Percentiles rank a stretch among this genome's conserved stretches.
These are phyloP conservation scores for Pestalotiopsis sp. DNA, from an alignment of 2,329 filamentous ascomycete species.

Conservation along the genomic window DNA sequence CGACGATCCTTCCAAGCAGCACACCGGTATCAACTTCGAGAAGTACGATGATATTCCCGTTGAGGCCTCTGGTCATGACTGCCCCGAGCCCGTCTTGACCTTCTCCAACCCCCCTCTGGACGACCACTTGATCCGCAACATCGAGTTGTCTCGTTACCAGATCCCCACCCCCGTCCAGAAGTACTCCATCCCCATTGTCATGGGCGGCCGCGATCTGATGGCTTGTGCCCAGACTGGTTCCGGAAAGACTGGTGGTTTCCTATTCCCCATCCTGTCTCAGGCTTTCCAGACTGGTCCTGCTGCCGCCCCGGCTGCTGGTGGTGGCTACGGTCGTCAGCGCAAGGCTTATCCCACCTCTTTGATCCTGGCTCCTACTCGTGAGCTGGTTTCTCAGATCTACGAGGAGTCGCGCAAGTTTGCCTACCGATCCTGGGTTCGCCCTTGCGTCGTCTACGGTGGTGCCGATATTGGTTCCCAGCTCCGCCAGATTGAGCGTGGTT, in stretches of 20 bases:
- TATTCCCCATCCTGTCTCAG: constrained; percentile 99
- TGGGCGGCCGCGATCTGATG: constrained; percentile 97
- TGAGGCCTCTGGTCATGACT: constrained; percentile 90
- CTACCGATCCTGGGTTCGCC: constrained; percentile 98
- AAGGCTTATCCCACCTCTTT: constrained; percentile 97
- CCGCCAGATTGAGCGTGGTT: constrained; percentile 95
- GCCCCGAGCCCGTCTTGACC: constrained; percentile 85
- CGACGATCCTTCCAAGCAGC: constrained; percentile 93
- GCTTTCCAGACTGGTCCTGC: constrained; percentile 90
- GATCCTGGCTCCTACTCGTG: constrained; percentile 94
- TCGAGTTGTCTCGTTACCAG: constrained; percentile 91
- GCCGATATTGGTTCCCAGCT: constrained; percentile 98
- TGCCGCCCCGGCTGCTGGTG: constrained; percentile 60
- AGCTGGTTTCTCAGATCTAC: constrained; percentile 98
- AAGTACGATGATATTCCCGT: constrained; percentile 99
- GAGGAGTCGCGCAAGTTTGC: constrained; percentile 98
- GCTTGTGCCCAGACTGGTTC: constrained; percentile 99
- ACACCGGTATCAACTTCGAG: constrained; percentile 99
- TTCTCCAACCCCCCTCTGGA: constrained; percentile 97
- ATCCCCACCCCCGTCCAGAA: constrained; percentile 97
- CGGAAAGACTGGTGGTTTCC: constrained; percentile 99
- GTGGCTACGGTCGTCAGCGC: constrained; percentile 86
- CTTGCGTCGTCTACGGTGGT: constrained; percentile 98
- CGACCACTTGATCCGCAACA: constrained; percentile 90
- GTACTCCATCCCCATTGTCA: constrained; percentile 98